These are phyloP conservation scores for Lippia alba DNA, from an alignment of 305 asterid species.

Conservation along the genomic window DNA sequence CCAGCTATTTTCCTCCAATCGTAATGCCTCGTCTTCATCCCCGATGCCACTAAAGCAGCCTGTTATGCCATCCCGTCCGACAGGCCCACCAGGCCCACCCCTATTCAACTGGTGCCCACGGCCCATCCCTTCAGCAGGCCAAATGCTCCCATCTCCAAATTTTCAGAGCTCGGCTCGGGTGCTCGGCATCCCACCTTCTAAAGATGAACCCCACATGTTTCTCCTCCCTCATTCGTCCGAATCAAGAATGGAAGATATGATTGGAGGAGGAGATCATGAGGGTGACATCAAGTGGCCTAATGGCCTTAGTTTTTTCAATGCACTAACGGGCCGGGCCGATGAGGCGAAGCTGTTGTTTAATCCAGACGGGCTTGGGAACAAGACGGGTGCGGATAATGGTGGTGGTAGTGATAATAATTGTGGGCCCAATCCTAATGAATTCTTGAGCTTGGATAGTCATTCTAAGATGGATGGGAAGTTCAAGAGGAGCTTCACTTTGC, in stretches of 20 bases:
- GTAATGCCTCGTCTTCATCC: conserved; percentile 62
- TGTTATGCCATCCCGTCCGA: conserved; percentile 58
- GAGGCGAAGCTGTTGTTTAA: conserved; percentile 79
- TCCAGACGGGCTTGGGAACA: conserved; percentile 54
- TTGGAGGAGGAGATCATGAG: conserved; percentile 59
- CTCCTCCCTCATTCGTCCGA: conserved; percentile 78
- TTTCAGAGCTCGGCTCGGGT: conserved; percentile 56
- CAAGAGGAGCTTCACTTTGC: conserved; percentile 84
- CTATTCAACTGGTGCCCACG: conserved; percentile 81
- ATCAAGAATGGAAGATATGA: conserved; percentile 63
- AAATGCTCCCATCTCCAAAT: conserved; percentile 57
- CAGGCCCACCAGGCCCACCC: conserved; percentile 59
- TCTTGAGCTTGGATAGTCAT: conserved; percentile 83
- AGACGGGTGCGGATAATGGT: conserved; percentile 46
- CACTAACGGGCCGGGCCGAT: conserved; percentile 71
- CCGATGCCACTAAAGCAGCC: conserved; percentile 69
- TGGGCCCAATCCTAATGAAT: conserved; percentile 55
- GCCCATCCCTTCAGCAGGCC: conserved; percentile 50
- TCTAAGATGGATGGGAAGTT: conserved; percentile 74
- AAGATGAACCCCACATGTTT: conserved; percentile 85
- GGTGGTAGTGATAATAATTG: conserved; percentile 44
- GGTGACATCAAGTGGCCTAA: conserved; percentile 95
- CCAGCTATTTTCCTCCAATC: conserved; percentile 84
- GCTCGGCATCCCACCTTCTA: conserved; percentile 55
- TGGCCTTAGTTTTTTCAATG: conserved; percentile 78